Percentiles rank a stretch among this genome's conserved stretches.
Evolutionary conservation across 2,329 filamentous ascomycete species (phyloP).

Genomic region (Nakataea oryzae): DNA sequence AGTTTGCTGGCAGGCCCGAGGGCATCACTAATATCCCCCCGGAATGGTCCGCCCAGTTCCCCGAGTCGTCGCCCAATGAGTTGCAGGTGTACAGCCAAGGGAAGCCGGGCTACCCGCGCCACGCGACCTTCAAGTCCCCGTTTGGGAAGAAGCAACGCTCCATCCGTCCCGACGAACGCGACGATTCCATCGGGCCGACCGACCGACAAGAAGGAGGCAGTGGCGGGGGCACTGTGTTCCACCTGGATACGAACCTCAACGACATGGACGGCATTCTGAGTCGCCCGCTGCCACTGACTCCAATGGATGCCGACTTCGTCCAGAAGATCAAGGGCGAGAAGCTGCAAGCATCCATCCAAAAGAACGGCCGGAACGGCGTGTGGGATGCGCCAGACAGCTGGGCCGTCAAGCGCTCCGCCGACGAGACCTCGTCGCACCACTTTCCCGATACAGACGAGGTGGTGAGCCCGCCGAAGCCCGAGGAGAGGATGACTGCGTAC

Average conservation of each 20-base stretch:
- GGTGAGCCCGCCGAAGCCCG: slow-evolving; percentile 54
- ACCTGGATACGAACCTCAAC: slow-evolving; percentile 76
- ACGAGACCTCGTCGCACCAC: slow-evolving; percentile 48
- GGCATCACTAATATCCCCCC: background rate
- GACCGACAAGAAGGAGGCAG: slow-evolving; percentile 36
- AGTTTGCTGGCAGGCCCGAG: slow-evolving; percentile 20
- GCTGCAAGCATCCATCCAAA: slow-evolving; percentile 11
- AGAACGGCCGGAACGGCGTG: slow-evolving; percentile 36
- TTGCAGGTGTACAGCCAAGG: slow-evolving; percentile 25
- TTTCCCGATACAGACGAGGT: slow-evolving; percentile 56
- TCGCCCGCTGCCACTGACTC: slow-evolving; percentile 58
- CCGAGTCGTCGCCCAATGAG: slow-evolving; percentile 30
- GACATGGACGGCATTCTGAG: slow-evolving; percentile 89
- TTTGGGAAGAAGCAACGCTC: slow-evolving; percentile 47
- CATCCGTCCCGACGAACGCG: slow-evolving; percentile 39
- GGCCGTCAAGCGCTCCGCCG: slow-evolving; percentile 69
- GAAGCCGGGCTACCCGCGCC: slow-evolving; percentile 25
- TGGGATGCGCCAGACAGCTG: slow-evolving; percentile 97
- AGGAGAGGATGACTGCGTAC: slow-evolving; percentile 68
- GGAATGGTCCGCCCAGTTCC: slow-evolving; percentile 24
- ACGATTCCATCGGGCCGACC: slow-evolving; percentile 49
- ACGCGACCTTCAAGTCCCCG: slow-evolving; percentile 47
- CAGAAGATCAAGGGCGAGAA: slow-evolving; percentile 32
- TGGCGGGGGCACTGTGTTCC: slow-evolving; percentile 48
- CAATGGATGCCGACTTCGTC: slow-evolving; percentile 49